Evolutionary conservation across 148 eudicot species (phyloP), one percentile per base, ranked within the genome.

Genomic region (Spergularia marina): DNA sequence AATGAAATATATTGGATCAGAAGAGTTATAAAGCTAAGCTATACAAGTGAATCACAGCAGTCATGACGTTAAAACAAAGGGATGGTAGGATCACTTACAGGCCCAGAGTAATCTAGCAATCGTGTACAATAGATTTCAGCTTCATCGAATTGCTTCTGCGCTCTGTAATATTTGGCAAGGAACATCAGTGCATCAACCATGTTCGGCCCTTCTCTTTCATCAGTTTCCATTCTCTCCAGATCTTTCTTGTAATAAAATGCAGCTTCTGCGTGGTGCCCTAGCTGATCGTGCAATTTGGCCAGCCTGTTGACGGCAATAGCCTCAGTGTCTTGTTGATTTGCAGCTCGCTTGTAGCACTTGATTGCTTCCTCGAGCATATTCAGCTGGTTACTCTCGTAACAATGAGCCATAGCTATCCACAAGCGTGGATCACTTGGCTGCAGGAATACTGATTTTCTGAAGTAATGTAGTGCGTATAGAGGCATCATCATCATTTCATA

Each of bases 391-490:
- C 90, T 89, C 83, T 96, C 97, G 55, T 89, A 96, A 74, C 99
- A 96, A 65, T 91, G 96, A 66, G 98, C 99, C 99, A 96, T 96
- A 10, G 99, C 99, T 17, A 92, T 96, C 99, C 99, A 96, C 74
- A 96, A 71, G 79, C 99, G 84, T 53, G 99, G 89, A 83, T 96
- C 99, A 79, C 67, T 88, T 10, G 99, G 98, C 86, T 96, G 99
- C 79, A 96, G 83, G 73, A 83, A 88, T 8, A 92, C 91, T 16
- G 99, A 89, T 78, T 91, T 96, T 67, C 77, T 86, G 81, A 92
- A 96, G 78, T 92, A 95, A 82, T 92, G 85, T 44, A 96, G 86
- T 0, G 99, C 98, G 75, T 96, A 96, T 60, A 86, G 86, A 53
- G 99, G 98, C 98, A 92, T 92, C 18, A 85, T 89, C 93, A 91